Base-by-base conservation (phyloP, 2,329 filamentous ascomycete genomes). In the Diaporthe citriasiana region DNA sequence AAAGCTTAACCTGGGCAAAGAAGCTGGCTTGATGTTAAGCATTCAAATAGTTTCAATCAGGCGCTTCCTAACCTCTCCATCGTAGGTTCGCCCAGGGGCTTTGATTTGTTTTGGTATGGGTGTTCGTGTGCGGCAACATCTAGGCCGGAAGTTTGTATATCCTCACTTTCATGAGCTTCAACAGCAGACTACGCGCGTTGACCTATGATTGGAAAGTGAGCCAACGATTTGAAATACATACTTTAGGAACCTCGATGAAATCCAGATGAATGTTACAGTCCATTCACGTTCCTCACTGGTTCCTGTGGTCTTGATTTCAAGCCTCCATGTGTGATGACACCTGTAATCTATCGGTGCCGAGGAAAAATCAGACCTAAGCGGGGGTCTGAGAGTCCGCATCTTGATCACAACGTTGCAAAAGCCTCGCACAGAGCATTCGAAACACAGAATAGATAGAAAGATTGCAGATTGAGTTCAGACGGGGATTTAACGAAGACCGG, bases 11-110 rank as follows among this genome's bases (percentile, higher is more conserved):
- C 4, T 19, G 17, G 35, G 12, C 40, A 33, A 40, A 27, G 3
- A 30, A 25, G 15, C 38, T 30, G 10, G 5, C 12, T 35, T n/a
- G 4, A 3, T 47, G 19, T 2, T 65, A 6, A 12, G 42, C 25
- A 6, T 22, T 15, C 4, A 65, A 9, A 15, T 2, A 15, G 27
- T n/a, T 19, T 47, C 59, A 15, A 33, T 47, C 7, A 7, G 17
- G 59, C 10, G 33, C 10, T 10, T 38, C 7, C 22, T 51, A 15
- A 25, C 12, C 13, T 50, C 60, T 66, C 27, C 45, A 5, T 9
- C 42, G 42, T 66, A 66, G 45, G 63, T 51, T 66, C 30, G 63
- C 30, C 45, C 30, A 66, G 63, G 45, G 30, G 42, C 10, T 66
- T 51, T 51, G 63, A n/a, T 7, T 27, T 45, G 63, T 10, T 66